Evolutionary conservation across 805 yeast species (phyloP).

Genomic region (Sugiyamaella smithiae): DNA sequence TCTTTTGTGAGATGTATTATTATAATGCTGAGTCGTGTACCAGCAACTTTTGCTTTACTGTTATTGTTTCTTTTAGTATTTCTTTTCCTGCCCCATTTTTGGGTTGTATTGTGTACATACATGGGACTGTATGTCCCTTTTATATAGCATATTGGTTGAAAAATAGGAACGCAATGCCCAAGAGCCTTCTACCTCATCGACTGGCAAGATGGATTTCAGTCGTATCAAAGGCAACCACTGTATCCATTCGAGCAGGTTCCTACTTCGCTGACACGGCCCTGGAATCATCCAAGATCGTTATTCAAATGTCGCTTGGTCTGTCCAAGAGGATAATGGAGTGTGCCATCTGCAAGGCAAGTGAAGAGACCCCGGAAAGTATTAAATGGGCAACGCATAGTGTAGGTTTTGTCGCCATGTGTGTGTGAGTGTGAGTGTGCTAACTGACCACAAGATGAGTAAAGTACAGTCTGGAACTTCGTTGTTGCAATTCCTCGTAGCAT

Average conservation of each 20-base stretch:
- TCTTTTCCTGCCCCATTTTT: background rate
- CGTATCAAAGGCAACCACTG: slow-evolving; percentile 27
- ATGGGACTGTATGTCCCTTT: background rate
- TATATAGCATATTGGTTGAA: too few relatives aligned
- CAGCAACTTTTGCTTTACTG: background rate
- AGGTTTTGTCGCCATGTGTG: background rate
- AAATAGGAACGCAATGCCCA: too few relatives aligned
- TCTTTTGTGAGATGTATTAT: too few relatives aligned
- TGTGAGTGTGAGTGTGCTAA: background rate
- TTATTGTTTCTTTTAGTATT: background rate
- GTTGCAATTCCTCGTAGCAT: slow-evolving; percentile 30
- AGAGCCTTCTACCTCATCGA: slow-evolving; percentile 23
- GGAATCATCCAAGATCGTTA: slow-evolving; percentile 27
- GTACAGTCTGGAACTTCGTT: slow-evolving; percentile 11
- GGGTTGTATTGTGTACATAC: background rate
- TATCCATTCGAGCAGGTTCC: slow-evolving; percentile 30
- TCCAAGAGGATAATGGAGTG: slow-evolving; percentile 30
- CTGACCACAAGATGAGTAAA: slow-evolving; percentile 10
- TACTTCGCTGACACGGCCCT: slow-evolving; percentile 29
- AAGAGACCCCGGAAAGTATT: slow-evolving; percentile 30
- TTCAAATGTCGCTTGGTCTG: slow-evolving; percentile 29
- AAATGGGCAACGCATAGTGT: slow-evolving; percentile 25
- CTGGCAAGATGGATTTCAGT: slow-evolving; percentile 30
- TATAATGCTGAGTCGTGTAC: too few relatives aligned
- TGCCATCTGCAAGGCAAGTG: slow-evolving; percentile 30